These are phyloP conservation scores for Penicillium simplicissimum DNA, from an alignment of 495 filamentous ascomycete genomes.

Conservation along the genomic window DNA sequence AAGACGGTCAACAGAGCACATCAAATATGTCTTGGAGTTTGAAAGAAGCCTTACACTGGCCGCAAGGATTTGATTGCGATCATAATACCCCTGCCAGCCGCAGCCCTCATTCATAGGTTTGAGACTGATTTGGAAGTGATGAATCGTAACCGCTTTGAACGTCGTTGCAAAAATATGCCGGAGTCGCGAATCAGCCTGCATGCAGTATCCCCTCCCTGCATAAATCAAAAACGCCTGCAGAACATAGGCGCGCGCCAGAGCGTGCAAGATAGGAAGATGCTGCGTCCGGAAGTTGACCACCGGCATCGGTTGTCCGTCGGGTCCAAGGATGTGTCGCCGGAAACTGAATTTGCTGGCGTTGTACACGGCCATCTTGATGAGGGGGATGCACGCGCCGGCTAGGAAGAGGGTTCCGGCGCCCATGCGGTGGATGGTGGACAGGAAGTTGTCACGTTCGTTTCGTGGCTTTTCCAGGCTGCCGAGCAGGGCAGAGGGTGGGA, in stretches of 20 bases:
- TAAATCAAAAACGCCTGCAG: conserved; percentile 23
- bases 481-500: conserved; percentile 27
- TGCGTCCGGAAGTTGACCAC: conserved; percentile 40
- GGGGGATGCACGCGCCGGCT: conserved; percentile 24
- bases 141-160: background rate
- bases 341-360: conserved; percentile 34
- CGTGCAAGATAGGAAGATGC: conserved; percentile 34
- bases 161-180: background rate
- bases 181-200: background rate
- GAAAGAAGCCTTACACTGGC: background rate
- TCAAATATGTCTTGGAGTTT: background rate
- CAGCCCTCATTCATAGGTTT: background rate
- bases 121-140: background rate
- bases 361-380: conserved; percentile 23
- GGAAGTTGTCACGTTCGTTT: conserved; percentile 28
- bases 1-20: background rate
- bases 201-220: background rate
- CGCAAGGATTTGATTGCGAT: background rate
- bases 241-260: conserved; percentile 29
- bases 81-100: background rate
- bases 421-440: conserved; percentile 31
- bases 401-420: conserved; percentile 31
- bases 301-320: conserved; percentile 18
- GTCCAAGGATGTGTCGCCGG: conserved; percentile 27
- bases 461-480: conserved; percentile 17